A percentile compares a stretch with the other conserved stretches of the same genome.
phyloP scores from a whole-genome alignment of 176 grass and related monocot genomes.

The Juncus effusus region DNA sequence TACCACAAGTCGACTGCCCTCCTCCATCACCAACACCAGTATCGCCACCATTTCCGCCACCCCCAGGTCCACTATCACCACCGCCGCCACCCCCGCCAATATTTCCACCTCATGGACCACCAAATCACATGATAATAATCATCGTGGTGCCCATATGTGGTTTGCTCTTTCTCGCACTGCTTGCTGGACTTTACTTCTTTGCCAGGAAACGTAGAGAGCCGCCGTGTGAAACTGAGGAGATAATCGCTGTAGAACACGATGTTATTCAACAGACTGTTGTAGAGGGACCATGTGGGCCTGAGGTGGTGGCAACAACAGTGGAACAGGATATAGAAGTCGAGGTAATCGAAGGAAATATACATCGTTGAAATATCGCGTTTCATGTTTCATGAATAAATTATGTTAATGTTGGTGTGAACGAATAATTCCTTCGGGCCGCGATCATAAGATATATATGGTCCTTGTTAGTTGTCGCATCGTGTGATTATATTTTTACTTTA shows the following conservation, averaged over 20 bases:
- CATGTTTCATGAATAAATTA: too few relatives aligned
- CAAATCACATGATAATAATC: neutral
- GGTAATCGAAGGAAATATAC: too few relatives aligned
- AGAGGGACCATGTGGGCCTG: too few relatives aligned
- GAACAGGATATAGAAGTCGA: too few relatives aligned
- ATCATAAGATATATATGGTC: too few relatives aligned
- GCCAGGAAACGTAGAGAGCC: neutral
- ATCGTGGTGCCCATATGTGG: constrained; percentile 33
- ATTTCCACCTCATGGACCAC: neutral
- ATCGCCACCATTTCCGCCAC: neutral
- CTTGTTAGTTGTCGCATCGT: too few relatives aligned
- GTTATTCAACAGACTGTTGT: too few relatives aligned
- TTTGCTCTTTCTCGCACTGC: constrained; percentile 28
- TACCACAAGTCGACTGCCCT: neutral
- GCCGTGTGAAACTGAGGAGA: neutral
- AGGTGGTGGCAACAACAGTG: too few relatives aligned
- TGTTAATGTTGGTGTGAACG: too few relatives aligned
- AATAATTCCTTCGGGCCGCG: too few relatives aligned
- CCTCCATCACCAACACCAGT: neutral
- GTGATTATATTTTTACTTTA: too few relatives aligned
- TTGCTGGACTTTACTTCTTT: constrained; percentile 22
- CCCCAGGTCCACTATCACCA: neutral
- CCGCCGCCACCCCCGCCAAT: neutral
- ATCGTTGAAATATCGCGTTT: too few relatives aligned
- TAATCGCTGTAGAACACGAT: neutral